Evolutionary conservation across 805 yeast species (phyloP).

Genomic region (Starmerella lactis-condensi): DNA sequence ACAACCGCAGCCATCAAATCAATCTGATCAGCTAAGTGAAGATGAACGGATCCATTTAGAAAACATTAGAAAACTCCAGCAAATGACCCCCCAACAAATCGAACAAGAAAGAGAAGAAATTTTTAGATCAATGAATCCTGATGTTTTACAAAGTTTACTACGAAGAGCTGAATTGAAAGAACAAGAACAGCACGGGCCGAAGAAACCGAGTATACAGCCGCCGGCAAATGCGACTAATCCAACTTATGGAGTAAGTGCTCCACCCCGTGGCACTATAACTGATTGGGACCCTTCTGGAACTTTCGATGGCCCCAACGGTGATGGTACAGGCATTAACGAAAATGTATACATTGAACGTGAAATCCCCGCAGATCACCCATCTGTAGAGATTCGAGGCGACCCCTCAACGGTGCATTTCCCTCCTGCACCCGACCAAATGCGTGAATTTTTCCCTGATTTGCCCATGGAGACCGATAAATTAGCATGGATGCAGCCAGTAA

Average conservation of each 20-base stretch:
- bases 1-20: conserved; percentile 1
- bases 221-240: not conserved
- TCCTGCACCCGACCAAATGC: conserved; percentile 51
- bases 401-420: conserved; percentile 25
- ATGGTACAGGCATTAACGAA: not conserved
- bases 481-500: conserved; percentile 78
- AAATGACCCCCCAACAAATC: conserved; percentile 50
- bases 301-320: not conserved
- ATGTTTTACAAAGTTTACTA: conserved; percentile 31
- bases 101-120: conserved; percentile 47
- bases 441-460: conserved; percentile 73
- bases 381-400: not conserved
- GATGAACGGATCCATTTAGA: conserved; percentile 62
- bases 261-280: conserved; percentile 4
- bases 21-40: conserved; percentile 28
- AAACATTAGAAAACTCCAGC: conserved; percentile 41
- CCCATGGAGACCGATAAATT: conserved; percentile 66
- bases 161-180: conserved; percentile 31
- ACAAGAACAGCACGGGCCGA: conserved; percentile 9
- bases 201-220: not conserved
- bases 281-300: conserved; percentile 10
- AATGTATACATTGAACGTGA: not conserved
- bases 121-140: conserved; percentile 48
- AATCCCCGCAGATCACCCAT: not conserved
- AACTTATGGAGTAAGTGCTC: not conserved